Base-by-base conservation (phyloP, 495 filamentous ascomycete genomes). In the Penicillium pancosmium region DNA sequence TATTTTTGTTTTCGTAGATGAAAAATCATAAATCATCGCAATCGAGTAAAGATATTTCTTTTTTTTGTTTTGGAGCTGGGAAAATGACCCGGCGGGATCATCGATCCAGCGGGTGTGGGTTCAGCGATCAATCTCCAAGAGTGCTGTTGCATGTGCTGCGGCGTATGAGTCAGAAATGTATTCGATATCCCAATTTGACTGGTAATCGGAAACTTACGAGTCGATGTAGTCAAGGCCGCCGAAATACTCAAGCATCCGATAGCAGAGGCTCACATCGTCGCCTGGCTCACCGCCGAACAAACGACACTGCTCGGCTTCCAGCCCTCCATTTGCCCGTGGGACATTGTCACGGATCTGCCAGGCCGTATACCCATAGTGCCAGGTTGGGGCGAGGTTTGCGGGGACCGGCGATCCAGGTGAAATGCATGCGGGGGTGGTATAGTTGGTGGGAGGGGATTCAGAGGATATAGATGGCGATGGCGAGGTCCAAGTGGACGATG, bases 231-330 rank as follows among this genome's bases (percentile, higher is more conserved):
- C 78, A 34, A 81, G 73, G 57, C 73, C 74, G 60, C 69, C 77
- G 43, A 81, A 81, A 54, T 76, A 79, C 57, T 80, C 74, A 15
- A 81, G 71, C 78, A 80, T 80, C 35, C 76, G 72, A 59, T 77
- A 73, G 60, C 76, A 80, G 15, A 81, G 73, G 53, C 58, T 64
- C 47, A 76, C 59, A 58, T 81, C 78, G 56, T 81, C 77, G 25
- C 78, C 77, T 19, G 78, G 78, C 61, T 76, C 77, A 6, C 77
- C 78, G 38, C 78, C 78, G 54, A 77, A 81, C 18, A 80, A 69
- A 54, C 76, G 78, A 65, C 56, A 78, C 56, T 75, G 76, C 47
- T 75, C 71, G 15, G 64, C 64, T 60, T 77, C 73, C 31, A 76
- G 23, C 48, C 63, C 65, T 25, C 62, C 56, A 50, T 55, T 47